Base-by-base conservation (phyloP, 352 stramenopile species). In the Phytophthora colocasiae region DNA sequence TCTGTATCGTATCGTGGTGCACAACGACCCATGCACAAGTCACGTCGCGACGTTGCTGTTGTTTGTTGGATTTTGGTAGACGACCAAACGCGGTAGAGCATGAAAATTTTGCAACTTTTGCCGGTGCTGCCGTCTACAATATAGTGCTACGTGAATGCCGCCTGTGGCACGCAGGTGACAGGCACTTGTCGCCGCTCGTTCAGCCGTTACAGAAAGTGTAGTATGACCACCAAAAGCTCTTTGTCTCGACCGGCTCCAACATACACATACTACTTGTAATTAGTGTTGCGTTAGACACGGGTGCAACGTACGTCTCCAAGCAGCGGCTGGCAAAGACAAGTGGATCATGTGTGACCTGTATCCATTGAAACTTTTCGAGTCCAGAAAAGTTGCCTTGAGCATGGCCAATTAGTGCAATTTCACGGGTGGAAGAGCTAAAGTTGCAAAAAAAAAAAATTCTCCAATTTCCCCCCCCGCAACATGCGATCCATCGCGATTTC, bases 61-160 rank as follows among this genome's bases (percentile, higher is more conserved):
- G 56, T 22, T 26, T 40, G 39, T 29, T 64, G 62, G 62, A 65
- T 69, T 51, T 63, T 69, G 41, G 39, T 63, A 59, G 29, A 55
- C 39, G 40, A 61, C 57, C 49, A 17, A 56, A 62, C 44, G 40
- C 22, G 14, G 41, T 43, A 8, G 41, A 45, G 31, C 46, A 48
- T 45, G 54, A 36, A 52, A 65, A 44, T 56, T 57, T 22, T 65
- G 43, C n/a, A 40, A 41, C 46, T 52, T 29, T 27, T 26, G 17
- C 52, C 31, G 31, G 31, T 36, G 31, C 31, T 36, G 4, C 47
- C 54, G 54, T 62, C 52, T 59, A 50, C 40, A 43, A n/a, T 27
- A 14, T 10, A 11, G 7, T 11, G 31, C 8, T 11, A 34, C 31
- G 0, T 12, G 31, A 4, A 36, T 36, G 31, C 31, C 31, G 31